Percentiles rank a stretch among this genome's conserved stretches.
Evolutionary conservation across 2,329 filamentous ascomycete species (phyloP).

Genomic region (Graphium sp.): DNA sequence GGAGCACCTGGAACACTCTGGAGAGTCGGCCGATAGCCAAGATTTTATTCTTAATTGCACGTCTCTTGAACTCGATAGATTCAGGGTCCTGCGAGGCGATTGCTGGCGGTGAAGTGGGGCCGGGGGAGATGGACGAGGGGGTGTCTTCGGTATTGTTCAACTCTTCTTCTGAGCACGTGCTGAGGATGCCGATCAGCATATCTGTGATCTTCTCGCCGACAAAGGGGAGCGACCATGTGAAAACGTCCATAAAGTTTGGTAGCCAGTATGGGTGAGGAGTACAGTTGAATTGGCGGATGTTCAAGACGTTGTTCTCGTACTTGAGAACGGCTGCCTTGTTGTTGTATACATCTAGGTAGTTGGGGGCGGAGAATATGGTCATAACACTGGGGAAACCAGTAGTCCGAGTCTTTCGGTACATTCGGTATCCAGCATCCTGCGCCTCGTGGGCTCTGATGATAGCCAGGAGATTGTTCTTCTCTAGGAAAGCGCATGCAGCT

Average conservation of each 20-base stretch:
- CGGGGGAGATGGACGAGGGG: constrained; percentile 50
- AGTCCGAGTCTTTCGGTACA: constrained; percentile 97
- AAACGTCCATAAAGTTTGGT: constrained; percentile 99
- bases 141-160: constrained; percentile 69
- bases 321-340: constrained; percentile 98
- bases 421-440: constrained; percentile 94
- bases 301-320: constrained; percentile 99
- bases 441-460: constrained; percentile 96
- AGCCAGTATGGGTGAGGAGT: constrained; percentile 99
- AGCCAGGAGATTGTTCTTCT: constrained; percentile 96
- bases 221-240: constrained; percentile 98
- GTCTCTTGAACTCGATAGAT: constrained; percentile 82
- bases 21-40: constrained; percentile 91
- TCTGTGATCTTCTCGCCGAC: constrained; percentile 98
- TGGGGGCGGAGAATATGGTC: constrained; percentile 98
- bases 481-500: constrained; percentile 88
- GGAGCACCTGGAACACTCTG: constrained; percentile 93
- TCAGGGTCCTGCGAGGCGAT: constrained; percentile 48
- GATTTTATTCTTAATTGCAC: constrained; percentile 99
- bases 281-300: constrained; percentile 99
- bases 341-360: constrained; percentile 98
- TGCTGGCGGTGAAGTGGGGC: constrained; percentile 57
- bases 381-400: constrained; percentile 98
- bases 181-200: constrained; percentile 97
- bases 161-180: constrained; percentile 98